Evolutionary conservation across 352 stramenopile species (phyloP).

Genomic region (Phytopythium helicoides): DNA sequence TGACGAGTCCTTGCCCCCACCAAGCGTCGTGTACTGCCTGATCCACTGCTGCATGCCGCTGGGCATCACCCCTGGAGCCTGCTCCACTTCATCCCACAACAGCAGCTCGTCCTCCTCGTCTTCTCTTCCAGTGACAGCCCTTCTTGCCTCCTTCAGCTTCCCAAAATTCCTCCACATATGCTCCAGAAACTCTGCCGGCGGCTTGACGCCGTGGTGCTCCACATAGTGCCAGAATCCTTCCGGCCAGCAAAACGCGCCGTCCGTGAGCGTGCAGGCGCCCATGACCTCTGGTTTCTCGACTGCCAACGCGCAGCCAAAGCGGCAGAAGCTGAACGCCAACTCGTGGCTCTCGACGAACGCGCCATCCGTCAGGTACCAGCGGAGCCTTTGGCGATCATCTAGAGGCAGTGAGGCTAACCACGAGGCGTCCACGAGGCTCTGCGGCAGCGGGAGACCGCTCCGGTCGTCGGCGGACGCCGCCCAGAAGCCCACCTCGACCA

Average conservation of each 20-base stretch:
- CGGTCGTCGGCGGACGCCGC: constrained; percentile 20
- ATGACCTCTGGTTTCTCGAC: constrained; percentile 40
- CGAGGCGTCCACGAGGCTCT: constrained; percentile 40
- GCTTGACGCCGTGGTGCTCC: constrained; percentile 55
- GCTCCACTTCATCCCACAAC: constrained; percentile 50
- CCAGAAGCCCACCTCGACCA: constrained; percentile 60
- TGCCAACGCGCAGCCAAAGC: constrained; percentile 52
- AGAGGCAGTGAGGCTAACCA: constrained; percentile 34
- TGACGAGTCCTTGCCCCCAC: no score
- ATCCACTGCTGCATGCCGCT: constrained; percentile 68
- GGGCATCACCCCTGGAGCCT: constrained; percentile 39
- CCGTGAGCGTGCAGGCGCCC: constrained; percentile 74
- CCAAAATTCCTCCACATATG: constrained; percentile 44
- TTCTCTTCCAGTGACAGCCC: no score
- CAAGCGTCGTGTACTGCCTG: constrained; percentile 51
- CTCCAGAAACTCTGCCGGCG: constrained; percentile 50
- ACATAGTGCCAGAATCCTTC: constrained; percentile 82
- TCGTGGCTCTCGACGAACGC: constrained; percentile 77
- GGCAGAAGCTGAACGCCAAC: constrained; percentile 79
- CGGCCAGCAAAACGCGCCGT: constrained; percentile 76
- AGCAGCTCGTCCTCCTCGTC: constrained; percentile 32
- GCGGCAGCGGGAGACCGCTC: constrained; percentile 51
- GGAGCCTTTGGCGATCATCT: constrained; percentile 22
- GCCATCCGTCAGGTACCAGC: constrained; percentile 54
- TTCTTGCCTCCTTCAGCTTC: constrained; percentile 14